phyloP scores from a whole-genome alignment of 176 grass and related monocot genomes.

The Zizania latifolia region DNA sequence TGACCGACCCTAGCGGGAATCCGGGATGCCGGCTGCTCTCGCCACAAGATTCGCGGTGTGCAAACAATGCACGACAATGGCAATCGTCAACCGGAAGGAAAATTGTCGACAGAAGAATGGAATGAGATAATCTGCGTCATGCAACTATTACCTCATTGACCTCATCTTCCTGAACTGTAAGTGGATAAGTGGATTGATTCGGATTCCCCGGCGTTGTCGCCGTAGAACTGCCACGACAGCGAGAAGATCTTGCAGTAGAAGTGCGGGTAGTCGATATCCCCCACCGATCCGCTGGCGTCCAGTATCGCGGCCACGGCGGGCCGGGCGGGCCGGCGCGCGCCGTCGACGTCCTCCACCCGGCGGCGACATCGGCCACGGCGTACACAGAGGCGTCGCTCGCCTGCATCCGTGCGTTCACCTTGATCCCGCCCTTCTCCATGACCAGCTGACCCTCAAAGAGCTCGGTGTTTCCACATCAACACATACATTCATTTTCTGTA shows the following conservation, averaged over 20 bases:
- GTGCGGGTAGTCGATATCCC: constrained; percentile 57
- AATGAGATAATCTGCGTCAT: background rate
- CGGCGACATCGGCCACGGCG: constrained; percentile 86
- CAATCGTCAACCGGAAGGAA: background rate
- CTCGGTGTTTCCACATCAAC: constrained; percentile 28
- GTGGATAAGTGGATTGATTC: too few species aligned
- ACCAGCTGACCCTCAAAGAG: constrained; percentile 85
- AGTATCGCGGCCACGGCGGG: constrained; percentile 63
- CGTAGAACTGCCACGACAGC: constrained; percentile 91
- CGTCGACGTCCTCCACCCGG: constrained; percentile 82
- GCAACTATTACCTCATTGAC: too few species aligned
- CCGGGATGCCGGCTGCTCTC: background rate
- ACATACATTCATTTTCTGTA: background rate
- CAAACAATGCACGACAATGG: too few species aligned
- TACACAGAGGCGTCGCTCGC: constrained; percentile 74
- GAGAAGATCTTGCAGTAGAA: constrained; percentile 85
- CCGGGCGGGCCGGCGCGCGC: constrained; percentile 63
- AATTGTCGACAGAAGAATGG: too few species aligned
- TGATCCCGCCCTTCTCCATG: constrained; percentile 82
- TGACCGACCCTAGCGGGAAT: background rate
- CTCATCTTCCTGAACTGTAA: too few species aligned
- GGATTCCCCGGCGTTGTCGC: constrained; percentile 56
- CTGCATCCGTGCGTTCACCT: constrained; percentile 82
- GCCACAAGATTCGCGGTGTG: too few species aligned
- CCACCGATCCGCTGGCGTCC: constrained; percentile 5